phyloP scores from a whole-genome alignment of 2,329 filamentous ascomycete genomes.

The Calonectria ilicicola region DNA sequence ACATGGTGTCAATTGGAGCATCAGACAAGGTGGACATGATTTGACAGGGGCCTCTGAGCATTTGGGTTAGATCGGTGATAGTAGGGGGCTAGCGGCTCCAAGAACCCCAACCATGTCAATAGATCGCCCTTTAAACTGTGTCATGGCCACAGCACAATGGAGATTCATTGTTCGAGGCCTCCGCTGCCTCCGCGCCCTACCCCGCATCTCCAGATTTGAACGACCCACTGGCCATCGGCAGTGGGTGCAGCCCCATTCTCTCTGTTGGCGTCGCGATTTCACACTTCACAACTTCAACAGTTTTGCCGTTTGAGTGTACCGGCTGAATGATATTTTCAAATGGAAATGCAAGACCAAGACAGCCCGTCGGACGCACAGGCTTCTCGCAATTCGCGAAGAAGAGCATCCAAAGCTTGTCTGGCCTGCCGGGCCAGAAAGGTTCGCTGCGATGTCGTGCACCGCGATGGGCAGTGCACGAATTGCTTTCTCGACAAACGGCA shows the following conservation, averaged over 20 bases:
- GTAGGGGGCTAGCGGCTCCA: background rate
- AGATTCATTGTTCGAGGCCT: conserved; percentile 3
- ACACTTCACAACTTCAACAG: background rate
- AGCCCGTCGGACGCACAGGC: background rate
- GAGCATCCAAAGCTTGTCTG: conserved; percentile 27
- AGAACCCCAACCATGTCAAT: background rate
- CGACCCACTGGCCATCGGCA: background rate
- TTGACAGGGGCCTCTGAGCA: background rate
- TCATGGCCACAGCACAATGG: conserved; percentile 1
- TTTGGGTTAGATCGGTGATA: background rate
- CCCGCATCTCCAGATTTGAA: conserved; percentile 7
- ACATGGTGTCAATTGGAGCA: background rate
- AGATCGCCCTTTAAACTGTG: background rate
- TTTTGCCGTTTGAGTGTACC: background rate
- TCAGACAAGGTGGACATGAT: background rate
- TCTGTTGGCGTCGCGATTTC: background rate
- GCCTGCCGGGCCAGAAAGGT: conserved; percentile 26
- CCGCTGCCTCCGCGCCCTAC: background rate
- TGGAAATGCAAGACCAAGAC: conserved; percentile 10
- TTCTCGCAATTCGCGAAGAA: conserved; percentile 3
- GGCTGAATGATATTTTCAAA: background rate
- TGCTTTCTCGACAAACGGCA: conserved; percentile 24
- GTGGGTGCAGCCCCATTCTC: background rate
- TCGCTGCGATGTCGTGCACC: conserved; percentile 27
- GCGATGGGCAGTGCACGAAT: conserved; percentile 24